These are phyloP conservation scores for Populus hybrid DNA, from an alignment of 441 rosid genomes.

Conservation along the genomic window DNA sequence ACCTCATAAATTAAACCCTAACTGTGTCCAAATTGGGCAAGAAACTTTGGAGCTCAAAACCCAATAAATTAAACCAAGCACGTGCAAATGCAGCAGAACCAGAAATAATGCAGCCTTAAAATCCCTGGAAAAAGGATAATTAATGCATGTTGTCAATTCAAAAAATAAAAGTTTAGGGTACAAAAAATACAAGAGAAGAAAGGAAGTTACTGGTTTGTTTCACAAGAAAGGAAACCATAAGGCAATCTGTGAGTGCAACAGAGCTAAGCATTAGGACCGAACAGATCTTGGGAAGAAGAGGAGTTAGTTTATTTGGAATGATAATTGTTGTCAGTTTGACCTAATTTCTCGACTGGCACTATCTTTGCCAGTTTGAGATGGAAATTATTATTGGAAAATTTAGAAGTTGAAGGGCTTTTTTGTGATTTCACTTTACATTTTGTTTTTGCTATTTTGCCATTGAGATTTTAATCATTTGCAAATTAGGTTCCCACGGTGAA, in stretches of 20 bases:
- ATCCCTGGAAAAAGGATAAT: neutral
- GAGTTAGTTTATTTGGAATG: slow-evolving; percentile 10
- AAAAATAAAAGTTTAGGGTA: neutral
- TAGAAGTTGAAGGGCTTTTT: slow-evolving; percentile 8
- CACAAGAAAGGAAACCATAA: neutral
- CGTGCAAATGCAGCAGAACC: neutral
- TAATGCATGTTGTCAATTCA: neutral
- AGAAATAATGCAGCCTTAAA: neutral
- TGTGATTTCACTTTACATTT: neutral
- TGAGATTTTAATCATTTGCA: neutral
- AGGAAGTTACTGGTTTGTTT: slow-evolving; percentile 5
- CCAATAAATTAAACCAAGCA: neutral
- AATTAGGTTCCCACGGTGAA: neutral
- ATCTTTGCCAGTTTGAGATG: neutral
- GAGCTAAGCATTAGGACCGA: neutral
- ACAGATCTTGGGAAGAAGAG: neutral
- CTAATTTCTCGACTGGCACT: slow-evolving; percentile 15
- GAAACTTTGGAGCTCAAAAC: neutral
- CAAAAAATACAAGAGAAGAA: neutral
- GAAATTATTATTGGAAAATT: neutral
- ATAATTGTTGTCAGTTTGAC: neutral
- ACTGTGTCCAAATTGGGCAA: neutral
- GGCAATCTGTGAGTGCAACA: neutral
- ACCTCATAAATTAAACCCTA: neutral
- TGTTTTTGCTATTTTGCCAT: neutral